Evolutionary conservation across 495 filamentous ascomycete genomes (phyloP).

Genomic region (Daldinia grandis): DNA sequence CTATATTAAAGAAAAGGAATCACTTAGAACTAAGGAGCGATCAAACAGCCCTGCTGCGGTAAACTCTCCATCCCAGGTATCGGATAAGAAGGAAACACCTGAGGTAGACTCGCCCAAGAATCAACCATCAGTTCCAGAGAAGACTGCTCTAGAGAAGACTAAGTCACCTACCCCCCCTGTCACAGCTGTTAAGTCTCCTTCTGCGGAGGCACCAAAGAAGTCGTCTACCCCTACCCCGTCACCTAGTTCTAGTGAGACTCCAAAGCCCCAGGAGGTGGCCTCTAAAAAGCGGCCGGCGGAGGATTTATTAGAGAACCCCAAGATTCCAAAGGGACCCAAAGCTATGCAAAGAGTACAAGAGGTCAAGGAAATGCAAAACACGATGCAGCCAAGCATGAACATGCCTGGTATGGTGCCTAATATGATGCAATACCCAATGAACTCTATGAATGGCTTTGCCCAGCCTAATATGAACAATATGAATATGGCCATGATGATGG

Average conservation of each 20-base stretch:
- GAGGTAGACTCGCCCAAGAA: conserved; percentile 31
- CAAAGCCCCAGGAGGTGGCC: conserved; percentile 49
- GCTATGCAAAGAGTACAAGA: conserved; percentile 63
- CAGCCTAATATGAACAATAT: conserved; percentile 56
- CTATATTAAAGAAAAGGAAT: conserved; percentile 78
- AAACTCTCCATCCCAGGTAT: conserved; percentile 43
- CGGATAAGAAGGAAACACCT: conserved; percentile 36
- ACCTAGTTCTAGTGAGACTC: conserved; percentile 47
- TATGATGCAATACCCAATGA: conserved; percentile 55
- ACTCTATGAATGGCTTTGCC: conserved; percentile 43
- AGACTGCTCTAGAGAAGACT: conserved; percentile 43
- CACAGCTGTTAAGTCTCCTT: conserved; percentile 39
- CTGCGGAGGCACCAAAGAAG: conserved; percentile 27
- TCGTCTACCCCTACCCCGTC: conserved; percentile 41
- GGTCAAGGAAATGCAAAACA: conserved; percentile 46
- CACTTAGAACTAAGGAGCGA: conserved; percentile 59
- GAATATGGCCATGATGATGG: conserved; percentile 54
- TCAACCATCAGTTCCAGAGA: conserved; percentile 34
- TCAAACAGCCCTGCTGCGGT: conserved; percentile 50
- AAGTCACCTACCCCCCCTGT: conserved; percentile 51
- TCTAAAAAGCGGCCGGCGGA: conserved; percentile 86
- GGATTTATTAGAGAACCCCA: conserved; percentile 70
- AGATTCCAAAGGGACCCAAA: conserved; percentile 67
- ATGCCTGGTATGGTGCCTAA: conserved; percentile 57
- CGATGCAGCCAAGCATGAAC: conserved; percentile 49